Base-by-base conservation (phyloP, 768 basidiomycete species). In the Scleroderma bovista region DNA sequence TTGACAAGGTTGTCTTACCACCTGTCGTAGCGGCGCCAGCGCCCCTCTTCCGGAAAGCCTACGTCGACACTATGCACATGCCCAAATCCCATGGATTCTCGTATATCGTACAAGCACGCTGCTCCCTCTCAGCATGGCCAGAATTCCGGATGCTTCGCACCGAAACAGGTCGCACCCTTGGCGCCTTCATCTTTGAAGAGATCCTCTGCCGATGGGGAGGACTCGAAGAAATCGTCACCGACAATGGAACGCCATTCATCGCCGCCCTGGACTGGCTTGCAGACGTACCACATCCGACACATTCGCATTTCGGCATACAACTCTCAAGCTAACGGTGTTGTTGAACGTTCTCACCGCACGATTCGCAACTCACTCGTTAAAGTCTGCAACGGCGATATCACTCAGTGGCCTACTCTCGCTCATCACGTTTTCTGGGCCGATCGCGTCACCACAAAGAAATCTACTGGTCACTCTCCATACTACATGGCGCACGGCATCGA, bases 371-470 rank as follows among this genome's bases (percentile, higher is more conserved):
- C 40, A 11, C 40, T 42, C 7, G 40, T 42, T 2, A 42, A 42
- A 42, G 12, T 24, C 19, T 42, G 40, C 19, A 42, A 42, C 19
- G 12, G 40, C 3, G 40, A 39, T 26, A 45, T 61, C 24, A 34
- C 53, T 0, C 63, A 65, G 38, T 77, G 75, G 74, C 56, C 58
- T 0, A 12, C 17, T 0, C 46, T 64, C 0, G 58, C 51, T 0
- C 51, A 59, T 5, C 56, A 54, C 1, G 54, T 67, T 0, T 62
- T 75, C 16, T 74, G 71, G 71, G 61, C 74, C 0, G 70, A 77
- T 5, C 48, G 64, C 0, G 49, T 64, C 29, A 62, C 60, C 1
- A 52, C 57, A 0, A 52, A 51, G 23, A 44, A 42, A 32, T 46
- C 31, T 0, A 54, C 65, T n/a, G n/a, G n/a, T n/a, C n/a, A n/a